These are phyloP conservation scores for Cocos nucifera DNA, from an alignment of 176 grass and related monocot genomes.

Conservation along the genomic window DNA sequence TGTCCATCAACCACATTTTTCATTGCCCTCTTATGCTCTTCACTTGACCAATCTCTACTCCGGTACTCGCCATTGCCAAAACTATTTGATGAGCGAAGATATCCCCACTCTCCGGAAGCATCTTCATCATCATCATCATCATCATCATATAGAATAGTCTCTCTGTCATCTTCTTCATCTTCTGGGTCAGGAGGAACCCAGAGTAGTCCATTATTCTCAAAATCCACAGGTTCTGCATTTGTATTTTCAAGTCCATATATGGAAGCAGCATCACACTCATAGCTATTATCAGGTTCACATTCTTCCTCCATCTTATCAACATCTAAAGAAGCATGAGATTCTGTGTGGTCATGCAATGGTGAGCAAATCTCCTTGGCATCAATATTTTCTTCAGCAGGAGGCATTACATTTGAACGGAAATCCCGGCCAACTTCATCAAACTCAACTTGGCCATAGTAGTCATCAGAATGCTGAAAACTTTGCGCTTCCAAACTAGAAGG, in stretches of 20 bases:
- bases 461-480: conserved; percentile 34
- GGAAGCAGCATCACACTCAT: conserved; percentile 61
- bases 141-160: conserved; percentile 32
- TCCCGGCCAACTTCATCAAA: conserved; percentile 41
- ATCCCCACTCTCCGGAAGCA: conserved; percentile 23
- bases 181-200: conserved; percentile 94
- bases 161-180: conserved; percentile 64
- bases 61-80: conserved; percentile 49
- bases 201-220: conserved; percentile 63
- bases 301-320: conserved; percentile 60
- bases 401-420: conserved; percentile 29
- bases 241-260: conserved; percentile 69
- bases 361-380: conserved; percentile 34
- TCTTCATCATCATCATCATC: conserved; percentile 19
- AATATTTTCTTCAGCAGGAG: conserved; percentile 33
- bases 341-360: conserved; percentile 19
- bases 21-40: conserved; percentile 76
- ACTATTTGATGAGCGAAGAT: conserved; percentile 50
- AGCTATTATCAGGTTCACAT: conserved; percentile 67
- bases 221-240: conserved; percentile 53
- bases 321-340: conserved; percentile 20
- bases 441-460: conserved; percentile 48
- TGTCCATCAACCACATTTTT: conserved; percentile 78
- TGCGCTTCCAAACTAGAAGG: conserved; percentile 39
- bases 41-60: conserved; percentile 40